Base-by-base conservation (phyloP, 1,284 basidiomycete genomes). In the Apiotrichum gracile region DNA sequence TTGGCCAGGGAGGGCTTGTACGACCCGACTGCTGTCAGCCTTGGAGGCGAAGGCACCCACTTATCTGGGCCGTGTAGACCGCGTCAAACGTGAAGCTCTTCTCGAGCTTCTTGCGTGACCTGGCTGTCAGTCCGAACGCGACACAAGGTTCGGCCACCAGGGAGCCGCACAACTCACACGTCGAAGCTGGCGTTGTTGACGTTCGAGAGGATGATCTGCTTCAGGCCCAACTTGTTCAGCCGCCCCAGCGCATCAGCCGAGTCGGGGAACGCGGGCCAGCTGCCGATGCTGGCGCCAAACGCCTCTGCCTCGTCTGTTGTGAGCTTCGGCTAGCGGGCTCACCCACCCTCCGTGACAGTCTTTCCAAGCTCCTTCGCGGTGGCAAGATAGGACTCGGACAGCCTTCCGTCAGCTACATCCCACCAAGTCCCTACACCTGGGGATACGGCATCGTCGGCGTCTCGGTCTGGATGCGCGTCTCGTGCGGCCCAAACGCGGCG, bases 211-310 rank as follows among this genome's bases (percentile, higher is more conserved):
- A 70, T 61, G 38, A 66, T 41, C 33, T 68, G 54, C 48, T 63
- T 65, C 29, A 69, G 43, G 4, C 65, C 66, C 38, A 60, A 16
- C 21, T 56, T 51, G 26, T 62, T 49, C 4, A 70, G 60, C 21
- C 46, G 56, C n/a, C 44, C 52, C 3, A 70, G 58, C 5, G 66
- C 60, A 17, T 54, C 54, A 5, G 60, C 52, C 9, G 64, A 63
- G 49, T 70, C 68, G 10, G 61, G 55, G 53, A 69, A 70, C 10
- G 63, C 62, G n/a, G 67, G 67, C 68, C 68, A 70, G 5, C 47
- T 47, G 17, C 59, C 60, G 6, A 68, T 60, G 16, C 55, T 60
- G 16, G 55, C 29, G 8, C 61, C 68, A 47, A 64, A 70, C 3
- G 58, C 59, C 21, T 51, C 22, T 6, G 66, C 63, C 5, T 55